Evolutionary conservation across 78 protist species (phyloP), one percentile per base, ranked within the genome.

Genomic region (Andalucia godoyi): DNA sequence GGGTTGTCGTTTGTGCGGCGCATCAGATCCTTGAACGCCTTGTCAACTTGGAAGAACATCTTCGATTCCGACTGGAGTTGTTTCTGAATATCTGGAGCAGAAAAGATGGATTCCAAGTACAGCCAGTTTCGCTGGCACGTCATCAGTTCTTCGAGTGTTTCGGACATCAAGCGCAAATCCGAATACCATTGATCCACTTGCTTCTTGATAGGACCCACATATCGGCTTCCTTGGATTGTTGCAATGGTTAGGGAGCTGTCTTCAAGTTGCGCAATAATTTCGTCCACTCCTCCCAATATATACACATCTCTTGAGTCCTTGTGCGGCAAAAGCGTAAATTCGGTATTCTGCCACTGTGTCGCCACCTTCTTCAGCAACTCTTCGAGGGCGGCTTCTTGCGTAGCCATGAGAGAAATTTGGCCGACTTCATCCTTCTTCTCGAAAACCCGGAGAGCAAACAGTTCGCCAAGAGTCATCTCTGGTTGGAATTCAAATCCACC

Each of bases 141-240:
- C 17, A 85, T 55, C 90, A 87, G 81, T 42, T 72, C 90, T 42
- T 90, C 92, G 7, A 90, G 80, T n/a, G 78, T 38, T 18, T 83
- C 89, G 2, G 62, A 34, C 38, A 85, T 66, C 51, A 52, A 38
- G 9, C 23, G 6, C 4, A 90, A 61, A 5, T 68, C 32, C 39
- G 12, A 37, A 10, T 85, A 84, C 95, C 91, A 85, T 30, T n/a
- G 25, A 41, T 81, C 88, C 18, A 84, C 87, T 5, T 47, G 51
- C 7, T 1, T 17, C 45, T 46, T 23, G 29, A 74, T 79, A 21
- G 79, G 66, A 25, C 72, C 90, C n/a, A 82, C 80, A 68, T 68
- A 81, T 9, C 87, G 76, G 33, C 80, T 75, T 23, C 75, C 77
- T 8, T 53, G 62, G 49, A 88, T 80, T 59, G 94, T 74, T 15